Base-by-base conservation (phyloP, 2,329 filamentous ascomycete genomes). In the Paecilomyces variotii region DNA sequence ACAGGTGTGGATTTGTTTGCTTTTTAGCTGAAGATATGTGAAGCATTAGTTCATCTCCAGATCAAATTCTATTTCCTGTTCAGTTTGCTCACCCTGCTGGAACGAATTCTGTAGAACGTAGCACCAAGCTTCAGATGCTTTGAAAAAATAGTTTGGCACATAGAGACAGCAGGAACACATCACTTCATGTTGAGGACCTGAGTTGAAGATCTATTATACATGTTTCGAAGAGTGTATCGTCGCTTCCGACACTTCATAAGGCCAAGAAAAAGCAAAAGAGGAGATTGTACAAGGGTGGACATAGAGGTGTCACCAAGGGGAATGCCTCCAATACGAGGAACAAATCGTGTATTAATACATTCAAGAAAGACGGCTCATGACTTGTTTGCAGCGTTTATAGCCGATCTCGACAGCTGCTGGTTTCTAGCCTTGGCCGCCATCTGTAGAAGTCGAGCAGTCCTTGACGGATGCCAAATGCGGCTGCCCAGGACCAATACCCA, bases 401-500 rank as follows among this genome's bases (percentile, higher is more conserved):
- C 62, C 12, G 66, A 62, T 34, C 55, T 62, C 4, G 68, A 64
- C 3, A 67, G 53, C 35, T 69, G 62, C 55, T 70, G 69, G 27
- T 66, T 61, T 50, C 66, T 70, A 53, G 68, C 70, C 61, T 75
- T 76, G n/a, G 63, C 65, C n/a, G 72, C 73, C 68, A 75, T 72
- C 62, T 76, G 73, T 56, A 91, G 75, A 60, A 89, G 69, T 57
- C 79, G 81, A 55, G 88, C 74, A 1, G 85, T 85, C 30, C 85
- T 78, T 64, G 81, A 85, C 1, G 91, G 89, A 56, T 92, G 80
- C 76, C 88, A 89, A 57, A 95, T 75, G 49, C 91, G 82, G 66
- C 87, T 91, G 10, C 89, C 90, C 39, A 97, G 78, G 0, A 97
- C 82, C 25, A 96, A 78, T 0, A 87, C 87, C 52, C 90, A 91